Evolutionary conservation across 1,284 basidiomycete species (phyloP).

Genomic region (Cystobasidium sp.): DNA sequence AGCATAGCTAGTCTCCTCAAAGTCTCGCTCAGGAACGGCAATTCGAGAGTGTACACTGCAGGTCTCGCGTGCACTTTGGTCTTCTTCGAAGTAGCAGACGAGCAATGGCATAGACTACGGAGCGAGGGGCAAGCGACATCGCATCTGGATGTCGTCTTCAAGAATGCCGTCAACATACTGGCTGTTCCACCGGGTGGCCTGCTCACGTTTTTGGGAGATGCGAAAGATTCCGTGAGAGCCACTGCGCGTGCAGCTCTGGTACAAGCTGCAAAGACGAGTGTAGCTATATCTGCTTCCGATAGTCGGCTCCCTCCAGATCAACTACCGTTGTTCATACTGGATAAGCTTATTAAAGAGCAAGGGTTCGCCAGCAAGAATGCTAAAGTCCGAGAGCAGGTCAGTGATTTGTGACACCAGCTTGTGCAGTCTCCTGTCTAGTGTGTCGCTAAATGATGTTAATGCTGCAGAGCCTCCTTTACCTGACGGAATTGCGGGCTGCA

Average conservation of each 20-base stretch:
- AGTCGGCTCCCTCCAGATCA: constrained; percentile 68
- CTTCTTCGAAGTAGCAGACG: constrained; percentile 45
- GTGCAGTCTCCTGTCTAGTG: background rate
- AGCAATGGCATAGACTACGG: constrained; percentile 60
- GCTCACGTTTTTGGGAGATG: constrained; percentile 66
- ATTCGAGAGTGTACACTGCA: constrained; percentile 64
- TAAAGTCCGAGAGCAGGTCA: constrained; percentile 72
- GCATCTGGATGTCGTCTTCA: constrained; percentile 67
- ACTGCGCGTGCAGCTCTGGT: constrained; percentile 40
- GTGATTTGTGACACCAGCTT: constrained; percentile 50
- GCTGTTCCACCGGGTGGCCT: constrained; percentile 59
- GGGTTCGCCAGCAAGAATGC: constrained; percentile 68
- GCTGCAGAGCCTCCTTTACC: constrained; percentile 26
- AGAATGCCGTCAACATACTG: constrained; percentile 49
- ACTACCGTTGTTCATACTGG: constrained; percentile 75
- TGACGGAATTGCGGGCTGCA: constrained; percentile 53
- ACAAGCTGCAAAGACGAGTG: constrained; percentile 67
- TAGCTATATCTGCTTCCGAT: constrained; percentile 62
- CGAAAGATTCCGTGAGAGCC: constrained; percentile 70
- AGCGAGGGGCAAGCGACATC: constrained; percentile 65
- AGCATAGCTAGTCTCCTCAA: constrained; percentile 25
- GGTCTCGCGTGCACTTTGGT: constrained; percentile 54
- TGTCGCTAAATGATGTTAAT: background rate
- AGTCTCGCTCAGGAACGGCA: constrained; percentile 33
- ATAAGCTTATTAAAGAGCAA: constrained; percentile 75